A percentile compares a stretch with the other conserved stretches of the same genome.
These are phyloP conservation scores for Phaffomyces thermotolerans DNA, from an alignment of 805 yeast species.

Conservation along the genomic window DNA sequence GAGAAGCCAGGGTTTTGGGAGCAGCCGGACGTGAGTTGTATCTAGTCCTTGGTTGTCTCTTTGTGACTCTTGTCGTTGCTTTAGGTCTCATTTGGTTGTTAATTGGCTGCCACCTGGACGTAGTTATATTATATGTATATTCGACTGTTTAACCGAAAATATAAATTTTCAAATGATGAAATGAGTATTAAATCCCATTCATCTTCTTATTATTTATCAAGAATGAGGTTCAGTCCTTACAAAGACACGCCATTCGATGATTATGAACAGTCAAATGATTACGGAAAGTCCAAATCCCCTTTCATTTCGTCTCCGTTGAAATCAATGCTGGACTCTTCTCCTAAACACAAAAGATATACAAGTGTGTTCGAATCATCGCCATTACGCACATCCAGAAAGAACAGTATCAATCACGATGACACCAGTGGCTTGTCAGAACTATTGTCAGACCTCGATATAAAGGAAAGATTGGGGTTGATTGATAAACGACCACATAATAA, in stretches of 20 bases:
- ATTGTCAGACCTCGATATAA: conserved; percentile 14
- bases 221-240: conserved; percentile 17
- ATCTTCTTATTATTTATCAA: too few relatives aligned
- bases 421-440: conserved; percentile 8
- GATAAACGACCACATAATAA: not conserved
- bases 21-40: not conserved
- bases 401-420: not conserved
- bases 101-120: too few relatives aligned
- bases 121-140: too few relatives aligned
- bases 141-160: too few relatives aligned
- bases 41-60: not conserved
- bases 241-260: conserved; percentile 6
- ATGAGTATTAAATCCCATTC: too few relatives aligned
- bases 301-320: conserved; percentile 18
- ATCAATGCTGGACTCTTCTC: conserved; percentile 11
- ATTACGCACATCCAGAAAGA: too few relatives aligned
- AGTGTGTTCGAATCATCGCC: not conserved
- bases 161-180: too few relatives aligned
- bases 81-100: too few relatives aligned
- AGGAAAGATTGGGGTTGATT: conserved; percentile 12
- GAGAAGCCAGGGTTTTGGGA: not conserved
- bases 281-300: not conserved
- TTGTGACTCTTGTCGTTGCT: not conserved
- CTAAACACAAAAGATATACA: not conserved
- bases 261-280: not conserved